These are phyloP conservation scores for Pseudocercospora macadamiae DNA, from an alignment of 2,329 filamentous ascomycete genomes.

Conservation along the genomic window DNA sequence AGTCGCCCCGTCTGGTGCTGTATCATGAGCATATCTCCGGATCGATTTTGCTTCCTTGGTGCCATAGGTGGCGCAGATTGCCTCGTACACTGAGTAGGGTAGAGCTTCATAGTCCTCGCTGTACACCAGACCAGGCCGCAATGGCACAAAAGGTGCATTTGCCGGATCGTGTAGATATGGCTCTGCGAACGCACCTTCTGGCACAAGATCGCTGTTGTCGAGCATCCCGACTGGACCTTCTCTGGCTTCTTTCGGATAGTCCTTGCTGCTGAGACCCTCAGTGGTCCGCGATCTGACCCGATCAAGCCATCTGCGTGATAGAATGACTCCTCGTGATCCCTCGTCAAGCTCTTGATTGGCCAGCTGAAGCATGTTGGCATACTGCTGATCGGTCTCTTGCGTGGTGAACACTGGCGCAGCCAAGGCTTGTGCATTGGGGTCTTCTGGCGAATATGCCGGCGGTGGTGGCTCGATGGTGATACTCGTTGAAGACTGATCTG, in stretches of 20 bases:
- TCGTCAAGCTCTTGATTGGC: conserved; percentile 61
- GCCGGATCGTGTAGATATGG: conserved; percentile 30
- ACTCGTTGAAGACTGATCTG: conserved; percentile 11
- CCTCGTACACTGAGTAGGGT: conserved; percentile 77
- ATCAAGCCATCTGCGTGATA: conserved; percentile 79
- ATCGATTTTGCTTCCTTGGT: conserved; percentile 69
- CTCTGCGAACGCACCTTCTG: conserved; percentile 33
- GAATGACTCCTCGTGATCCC: conserved; percentile 73
- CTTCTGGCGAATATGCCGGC: no score
- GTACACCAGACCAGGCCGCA: conserved; percentile 67
- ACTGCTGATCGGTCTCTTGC: conserved; percentile 63
- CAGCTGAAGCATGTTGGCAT: conserved; percentile 68
- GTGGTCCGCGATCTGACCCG: conserved; percentile 69
- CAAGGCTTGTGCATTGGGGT: no score
- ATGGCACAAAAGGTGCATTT: conserved; percentile 62
- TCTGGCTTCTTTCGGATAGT: conserved; percentile 60
- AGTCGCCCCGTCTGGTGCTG: conserved; percentile 59
- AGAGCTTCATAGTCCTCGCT: conserved; percentile 77
- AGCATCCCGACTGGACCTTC: conserved; percentile 74
- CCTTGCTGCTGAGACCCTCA: conserved; percentile 58
- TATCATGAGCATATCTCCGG: conserved; percentile 76
- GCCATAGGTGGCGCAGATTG: conserved; percentile 82
- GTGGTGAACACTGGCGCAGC: conserved; percentile 31
- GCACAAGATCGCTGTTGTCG: conserved; percentile 81
- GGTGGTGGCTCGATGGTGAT: conserved; percentile 32